Conservation (phyloP, 306 rosid species). For the Albizia julibrissin region DNA sequence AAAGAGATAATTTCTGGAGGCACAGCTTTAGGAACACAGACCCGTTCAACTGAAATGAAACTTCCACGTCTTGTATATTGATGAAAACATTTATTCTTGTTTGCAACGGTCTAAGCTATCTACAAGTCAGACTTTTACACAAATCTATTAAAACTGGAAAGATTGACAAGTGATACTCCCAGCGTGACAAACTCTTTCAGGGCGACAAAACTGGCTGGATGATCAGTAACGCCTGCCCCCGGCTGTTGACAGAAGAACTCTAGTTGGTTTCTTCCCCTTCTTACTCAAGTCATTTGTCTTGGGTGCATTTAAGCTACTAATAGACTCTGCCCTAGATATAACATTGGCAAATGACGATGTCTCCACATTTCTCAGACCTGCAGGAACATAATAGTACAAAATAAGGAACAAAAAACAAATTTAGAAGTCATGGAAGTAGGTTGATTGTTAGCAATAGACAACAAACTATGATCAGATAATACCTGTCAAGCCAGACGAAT, state of each 20-base stretch:
- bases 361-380: conserved; percentile 56
- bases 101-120: conserved; percentile 12
- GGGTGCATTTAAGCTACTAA: conserved; percentile 46
- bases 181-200: neutral
- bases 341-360: conserved; percentile 70
- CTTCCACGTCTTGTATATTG: neutral
- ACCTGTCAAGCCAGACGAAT: conserved; percentile 55
- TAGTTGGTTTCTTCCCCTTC: conserved; percentile 80
- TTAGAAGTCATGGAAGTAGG: conserved; percentile 2
- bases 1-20: neutral
- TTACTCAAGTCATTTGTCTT: conserved; percentile 73
- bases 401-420: neutral
- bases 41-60: conserved; percentile 8
- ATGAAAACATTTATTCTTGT: conserved; percentile 27
- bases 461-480: conserved; percentile 15
- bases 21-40: neutral
- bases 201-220: neutral
- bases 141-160: neutral
- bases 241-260: conserved; percentile 85
- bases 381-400: conserved; percentile 16
- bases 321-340: conserved; percentile 62
- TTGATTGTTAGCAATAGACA: conserved; percentile 2
- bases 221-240: conserved; percentile 90
- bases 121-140: conserved; percentile 15
- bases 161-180: neutral